phyloP scores from a whole-genome alignment of 139 green algal species.

The Chlorella sp. region DNA sequence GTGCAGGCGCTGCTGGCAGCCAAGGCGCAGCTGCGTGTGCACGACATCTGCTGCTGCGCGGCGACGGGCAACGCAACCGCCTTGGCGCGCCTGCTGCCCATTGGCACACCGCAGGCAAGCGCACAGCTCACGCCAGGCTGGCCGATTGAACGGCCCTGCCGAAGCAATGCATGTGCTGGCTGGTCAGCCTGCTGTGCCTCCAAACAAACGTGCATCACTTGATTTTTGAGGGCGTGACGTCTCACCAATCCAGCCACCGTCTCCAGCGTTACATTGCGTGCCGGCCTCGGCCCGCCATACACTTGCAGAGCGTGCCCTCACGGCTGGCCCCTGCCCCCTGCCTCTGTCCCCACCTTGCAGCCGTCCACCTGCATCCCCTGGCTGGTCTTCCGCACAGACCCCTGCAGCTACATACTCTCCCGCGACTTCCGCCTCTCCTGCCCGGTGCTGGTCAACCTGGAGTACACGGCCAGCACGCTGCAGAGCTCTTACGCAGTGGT shows the following conservation, averaged over 20 bases:
- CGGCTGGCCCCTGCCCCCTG: neutral
- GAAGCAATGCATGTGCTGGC: too few relatives aligned
- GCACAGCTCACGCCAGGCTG: neutral
- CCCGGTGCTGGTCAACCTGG: too few relatives aligned
- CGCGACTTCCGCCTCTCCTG: too few relatives aligned
- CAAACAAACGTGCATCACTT: too few relatives aligned
- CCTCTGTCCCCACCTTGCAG: neutral
- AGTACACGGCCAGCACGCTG: too few relatives aligned
- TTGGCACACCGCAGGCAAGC: neutral
- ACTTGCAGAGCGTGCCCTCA: too few relatives aligned
- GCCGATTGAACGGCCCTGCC: too few relatives aligned
- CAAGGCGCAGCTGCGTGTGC: neutral
- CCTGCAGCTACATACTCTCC: too few relatives aligned
- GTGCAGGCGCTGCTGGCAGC: neutral
- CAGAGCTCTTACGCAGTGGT: neutral
- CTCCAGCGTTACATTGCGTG: neutral
- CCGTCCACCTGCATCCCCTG: neutral
- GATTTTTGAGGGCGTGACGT: too few relatives aligned
- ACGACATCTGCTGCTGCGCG: neutral
- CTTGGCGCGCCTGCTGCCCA: neutral
- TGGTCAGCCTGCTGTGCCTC: neutral
- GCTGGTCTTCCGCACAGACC: too few relatives aligned
- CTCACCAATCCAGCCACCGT: too few relatives aligned
- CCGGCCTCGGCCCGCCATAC: neutral
- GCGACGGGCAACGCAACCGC: neutral